Conservation (phyloP, 83 land plant species). For the Isoetes engelmannii region DNA sequence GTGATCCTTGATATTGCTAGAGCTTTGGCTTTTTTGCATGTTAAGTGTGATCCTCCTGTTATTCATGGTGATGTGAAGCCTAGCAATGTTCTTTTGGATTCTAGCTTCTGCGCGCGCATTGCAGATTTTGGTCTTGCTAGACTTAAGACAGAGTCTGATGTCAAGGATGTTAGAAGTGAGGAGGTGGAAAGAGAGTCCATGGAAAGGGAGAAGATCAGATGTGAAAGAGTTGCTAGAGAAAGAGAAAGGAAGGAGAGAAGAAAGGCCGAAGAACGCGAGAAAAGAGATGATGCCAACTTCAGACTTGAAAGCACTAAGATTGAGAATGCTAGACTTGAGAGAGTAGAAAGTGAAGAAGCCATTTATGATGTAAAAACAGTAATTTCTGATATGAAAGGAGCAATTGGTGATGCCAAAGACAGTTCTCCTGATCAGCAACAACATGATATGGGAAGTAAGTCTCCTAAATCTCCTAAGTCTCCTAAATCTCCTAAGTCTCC, state of each 20-base stretch:
- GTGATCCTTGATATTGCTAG: slow-evolving; percentile 2
- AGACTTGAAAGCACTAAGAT: not conserved
- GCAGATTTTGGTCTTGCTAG: slow-evolving; percentile 16
- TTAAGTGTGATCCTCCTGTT: slow-evolving; percentile 8
- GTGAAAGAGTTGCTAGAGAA: slow-evolving; percentile 42
- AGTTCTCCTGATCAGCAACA: no score
- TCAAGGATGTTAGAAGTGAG: not conserved
- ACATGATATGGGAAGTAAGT: no score
- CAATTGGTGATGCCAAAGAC: no score
- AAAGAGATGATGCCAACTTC: no score
- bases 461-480: no score
- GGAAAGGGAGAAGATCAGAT: slow-evolving; percentile 54
- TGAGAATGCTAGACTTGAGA: not conserved
- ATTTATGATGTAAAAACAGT: not conserved
- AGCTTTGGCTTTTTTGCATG: slow-evolving; percentile 10
- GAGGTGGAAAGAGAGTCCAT: not conserved
- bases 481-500: no score
- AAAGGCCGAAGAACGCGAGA: not conserved
- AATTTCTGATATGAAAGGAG: no score
- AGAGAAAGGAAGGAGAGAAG: slow-evolving; percentile 17
- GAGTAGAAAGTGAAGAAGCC: not conserved
- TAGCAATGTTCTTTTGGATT: slow-evolving; percentile 12
- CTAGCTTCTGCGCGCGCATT: not conserved
- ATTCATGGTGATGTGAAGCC: slow-evolving; percentile 14
- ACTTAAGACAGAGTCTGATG: slow-evolving; percentile 3